phyloP scores from a whole-genome alignment of 306 rosid genomes.

The Lablab purpureus region DNA sequence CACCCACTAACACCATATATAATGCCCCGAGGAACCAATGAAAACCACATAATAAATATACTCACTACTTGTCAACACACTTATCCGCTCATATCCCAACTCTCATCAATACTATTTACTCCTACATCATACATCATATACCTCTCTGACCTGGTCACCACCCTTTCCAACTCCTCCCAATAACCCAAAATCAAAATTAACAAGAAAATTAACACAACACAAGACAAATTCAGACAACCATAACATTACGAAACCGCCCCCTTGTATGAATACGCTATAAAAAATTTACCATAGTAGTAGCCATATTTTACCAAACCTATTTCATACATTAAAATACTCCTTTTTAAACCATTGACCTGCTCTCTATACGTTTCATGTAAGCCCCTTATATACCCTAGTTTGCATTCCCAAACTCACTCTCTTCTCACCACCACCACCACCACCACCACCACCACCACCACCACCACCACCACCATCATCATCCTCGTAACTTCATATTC shows the following conservation, averaged over 20 bases:
- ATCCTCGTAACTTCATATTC: background rate
- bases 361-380: constrained; percentile 18
- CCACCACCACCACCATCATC: background rate
- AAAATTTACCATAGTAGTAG: constrained; percentile 27
- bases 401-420: background rate
- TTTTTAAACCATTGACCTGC: constrained; percentile 44
- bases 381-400: constrained; percentile 7
- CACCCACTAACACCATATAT: background rate
- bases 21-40: background rate
- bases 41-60: background rate
- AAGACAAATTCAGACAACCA: constrained; percentile 47
- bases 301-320: constrained; percentile 35
- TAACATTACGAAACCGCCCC: constrained; percentile 49
- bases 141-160: constrained; percentile 16
- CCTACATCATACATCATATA: background rate
- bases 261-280: background rate
- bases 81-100: background rate
- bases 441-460: background rate
- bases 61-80: constrained; percentile 6
- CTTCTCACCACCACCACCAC: background rate
- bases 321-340: constrained; percentile 25
- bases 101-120: background rate
- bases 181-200: background rate
- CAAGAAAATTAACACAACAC: background rate
- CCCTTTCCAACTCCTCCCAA: constrained; percentile 26